phyloP scores from a whole-genome alignment of 2,329 filamentous ascomycete genomes.

The Cercospora nicotianae region DNA sequence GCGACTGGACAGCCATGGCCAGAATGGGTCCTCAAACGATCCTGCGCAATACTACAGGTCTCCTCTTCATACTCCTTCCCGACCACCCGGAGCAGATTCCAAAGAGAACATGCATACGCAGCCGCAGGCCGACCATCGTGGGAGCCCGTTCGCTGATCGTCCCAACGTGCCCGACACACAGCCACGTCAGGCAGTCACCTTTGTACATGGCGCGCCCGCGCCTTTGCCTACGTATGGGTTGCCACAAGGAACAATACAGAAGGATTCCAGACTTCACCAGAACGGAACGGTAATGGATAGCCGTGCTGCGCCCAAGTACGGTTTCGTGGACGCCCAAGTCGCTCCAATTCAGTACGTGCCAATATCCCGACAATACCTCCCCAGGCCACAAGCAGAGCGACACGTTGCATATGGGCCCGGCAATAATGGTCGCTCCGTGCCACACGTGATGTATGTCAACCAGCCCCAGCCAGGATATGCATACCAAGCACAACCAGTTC shows the following conservation, averaged over 20 bases:
- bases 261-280: neutral
- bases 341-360: conserved; percentile 29
- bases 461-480: conserved; percentile 12
- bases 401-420: neutral
- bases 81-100: neutral
- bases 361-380: neutral
- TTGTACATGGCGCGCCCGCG: neutral
- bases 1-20: conserved; percentile 14
- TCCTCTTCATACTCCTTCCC: neutral
- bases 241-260: neutral
- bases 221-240: neutral
- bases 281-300: neutral
- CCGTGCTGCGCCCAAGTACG: conserved; percentile 5
- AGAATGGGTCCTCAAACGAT: neutral
- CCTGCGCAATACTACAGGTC: neutral
- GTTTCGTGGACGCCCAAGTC: conserved; percentile 27
- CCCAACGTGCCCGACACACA: neutral
- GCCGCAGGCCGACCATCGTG: conserved; percentile 2
- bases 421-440: neutral
- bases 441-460: conserved; percentile 17
- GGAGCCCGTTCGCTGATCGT: conserved; percentile 13
- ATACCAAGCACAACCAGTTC: conserved; percentile 27
- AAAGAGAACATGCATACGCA: neutral
- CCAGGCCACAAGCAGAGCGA: neutral
- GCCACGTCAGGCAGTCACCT: neutral